These are phyloP conservation scores for Hyaloscypha bicolor DNA, from an alignment of 495 filamentous ascomycete genomes.

Conservation along the genomic window DNA sequence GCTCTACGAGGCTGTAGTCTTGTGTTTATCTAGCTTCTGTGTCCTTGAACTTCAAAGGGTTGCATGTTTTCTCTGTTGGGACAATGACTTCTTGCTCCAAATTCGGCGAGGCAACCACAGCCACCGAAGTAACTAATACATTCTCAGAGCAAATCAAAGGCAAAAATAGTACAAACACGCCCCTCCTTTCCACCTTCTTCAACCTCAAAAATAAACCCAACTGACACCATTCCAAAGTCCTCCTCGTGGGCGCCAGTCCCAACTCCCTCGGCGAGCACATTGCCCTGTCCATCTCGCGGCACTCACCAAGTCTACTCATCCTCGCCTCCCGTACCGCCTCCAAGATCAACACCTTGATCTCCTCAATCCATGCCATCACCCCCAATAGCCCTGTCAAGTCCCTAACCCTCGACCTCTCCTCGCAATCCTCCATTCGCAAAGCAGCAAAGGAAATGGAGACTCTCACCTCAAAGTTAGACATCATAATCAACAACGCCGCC, in stretches of 20 bases:
- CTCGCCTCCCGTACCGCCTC: constrained; percentile 41
- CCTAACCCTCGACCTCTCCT: constrained; percentile 7
- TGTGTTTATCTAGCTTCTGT: background rate
- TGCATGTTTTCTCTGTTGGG: background rate
- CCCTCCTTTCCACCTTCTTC: background rate
- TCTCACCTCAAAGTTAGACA: constrained; percentile 34
- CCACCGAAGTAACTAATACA: constrained; percentile 43
- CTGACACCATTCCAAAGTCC: constrained; percentile 4
- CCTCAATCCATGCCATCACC: background rate
- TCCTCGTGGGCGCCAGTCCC: constrained; percentile 48
- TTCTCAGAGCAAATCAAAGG: constrained; percentile 44
- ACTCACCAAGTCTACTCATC: constrained; percentile 43
- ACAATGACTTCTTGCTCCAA: constrained; percentile 34
- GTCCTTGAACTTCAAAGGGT: background rate
- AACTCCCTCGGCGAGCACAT: constrained; percentile 49
- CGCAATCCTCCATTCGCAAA: constrained; percentile 28
- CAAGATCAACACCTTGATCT: constrained; percentile 26
- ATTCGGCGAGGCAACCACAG: constrained; percentile 47
- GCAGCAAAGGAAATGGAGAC: constrained; percentile 34
- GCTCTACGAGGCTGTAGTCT: background rate
- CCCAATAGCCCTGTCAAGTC: background rate
- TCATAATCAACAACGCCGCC: constrained; percentile 36
- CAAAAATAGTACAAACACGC: constrained; percentile 34
- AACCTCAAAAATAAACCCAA: background rate
- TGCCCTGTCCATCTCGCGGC: constrained; percentile 45